phyloP scores from a whole-genome alignment of 2,329 filamentous ascomycete species.

The Paecilomyces sp. region DNA sequence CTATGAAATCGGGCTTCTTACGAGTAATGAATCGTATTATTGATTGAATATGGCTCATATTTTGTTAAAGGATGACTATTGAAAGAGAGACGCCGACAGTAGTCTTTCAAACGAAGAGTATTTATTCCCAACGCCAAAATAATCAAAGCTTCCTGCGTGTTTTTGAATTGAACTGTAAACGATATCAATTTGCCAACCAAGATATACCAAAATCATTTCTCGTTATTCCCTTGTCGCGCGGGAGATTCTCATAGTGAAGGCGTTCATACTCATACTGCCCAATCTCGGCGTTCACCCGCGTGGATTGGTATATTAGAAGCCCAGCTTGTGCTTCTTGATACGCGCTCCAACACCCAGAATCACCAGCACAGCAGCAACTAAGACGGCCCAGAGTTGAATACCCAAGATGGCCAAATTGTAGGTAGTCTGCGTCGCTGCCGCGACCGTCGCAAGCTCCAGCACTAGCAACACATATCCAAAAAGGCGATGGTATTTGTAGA shows the following conservation, averaged over 20 bases:
- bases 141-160: background rate
- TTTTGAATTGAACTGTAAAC: background rate
- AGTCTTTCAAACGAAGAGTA: background rate
- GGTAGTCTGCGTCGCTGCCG: constrained; percentile 66
- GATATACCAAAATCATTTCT: background rate
- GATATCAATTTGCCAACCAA: background rate
- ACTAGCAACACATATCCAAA: constrained; percentile 68
- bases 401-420: constrained; percentile 63
- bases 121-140: background rate
- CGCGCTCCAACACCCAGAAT: constrained; percentile 67
- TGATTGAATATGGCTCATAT: background rate
- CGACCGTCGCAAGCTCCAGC: constrained; percentile 65
- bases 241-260: background rate
- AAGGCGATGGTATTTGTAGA: constrained; percentile 86
- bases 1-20: background rate
- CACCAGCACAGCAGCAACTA: constrained; percentile 59
- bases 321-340: constrained; percentile 76
- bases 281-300: background rate
- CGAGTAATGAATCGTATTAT: no score
- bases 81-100: background rate
- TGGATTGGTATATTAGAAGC: constrained; percentile 21
- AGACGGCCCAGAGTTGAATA: constrained; percentile 69
- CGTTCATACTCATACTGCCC: background rate
- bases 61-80: background rate
- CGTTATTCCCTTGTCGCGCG: background rate